Percentiles rank a stretch among this genome's conserved stretches.
phyloP scores from a whole-genome alignment of 2,329 filamentous ascomycete species.

The Sporothrix phasma region DNA sequence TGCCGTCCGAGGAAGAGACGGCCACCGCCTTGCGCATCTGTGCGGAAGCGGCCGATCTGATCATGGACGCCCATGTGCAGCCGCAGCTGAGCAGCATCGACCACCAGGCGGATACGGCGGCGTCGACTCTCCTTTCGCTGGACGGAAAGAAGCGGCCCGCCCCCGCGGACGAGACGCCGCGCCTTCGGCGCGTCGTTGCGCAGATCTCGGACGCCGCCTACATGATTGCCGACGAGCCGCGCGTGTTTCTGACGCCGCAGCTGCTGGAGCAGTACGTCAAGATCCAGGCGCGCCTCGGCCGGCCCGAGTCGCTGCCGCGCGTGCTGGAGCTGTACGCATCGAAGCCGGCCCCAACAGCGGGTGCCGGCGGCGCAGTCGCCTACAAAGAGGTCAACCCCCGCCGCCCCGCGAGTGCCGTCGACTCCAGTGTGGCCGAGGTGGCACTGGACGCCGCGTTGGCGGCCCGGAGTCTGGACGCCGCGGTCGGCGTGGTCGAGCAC shows the following conservation, averaged over 20 bases:
- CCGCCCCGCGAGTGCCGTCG: conserved; percentile 60
- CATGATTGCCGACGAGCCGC: conserved; percentile 59
- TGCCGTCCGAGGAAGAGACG: conserved; percentile 36
- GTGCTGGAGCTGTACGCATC: conserved; percentile 73
- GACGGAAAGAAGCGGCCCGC: conserved; percentile 17
- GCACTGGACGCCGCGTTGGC: conserved; percentile 74
- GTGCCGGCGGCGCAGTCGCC: conserved; percentile 34
- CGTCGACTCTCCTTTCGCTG: conserved; percentile 44
- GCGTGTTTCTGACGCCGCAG: conserved; percentile 68
- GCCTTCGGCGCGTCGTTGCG: conserved; percentile 36
- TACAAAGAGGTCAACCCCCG: conserved; percentile 58
- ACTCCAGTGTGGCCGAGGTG: conserved; percentile 55
- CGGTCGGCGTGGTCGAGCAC: conserved; percentile 63
- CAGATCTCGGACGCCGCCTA: conserved; percentile 54
- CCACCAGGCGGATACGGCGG: conserved; percentile 35
- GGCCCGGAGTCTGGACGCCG: conserved; percentile 65
- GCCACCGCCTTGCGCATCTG: conserved; percentile 36
- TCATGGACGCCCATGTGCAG: conserved; percentile 28
- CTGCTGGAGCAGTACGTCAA: conserved; percentile 66
- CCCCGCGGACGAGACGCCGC: background rate
- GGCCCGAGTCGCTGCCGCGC: conserved; percentile 66
- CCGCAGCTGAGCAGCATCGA: conserved; percentile 32
- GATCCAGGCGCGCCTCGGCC: conserved; percentile 62
- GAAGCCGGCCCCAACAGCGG: conserved; percentile 61
- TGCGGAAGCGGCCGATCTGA: conserved; percentile 32